Base-by-base conservation (phyloP, 257 asterid species). In the Penstemon davidsonii region DNA sequence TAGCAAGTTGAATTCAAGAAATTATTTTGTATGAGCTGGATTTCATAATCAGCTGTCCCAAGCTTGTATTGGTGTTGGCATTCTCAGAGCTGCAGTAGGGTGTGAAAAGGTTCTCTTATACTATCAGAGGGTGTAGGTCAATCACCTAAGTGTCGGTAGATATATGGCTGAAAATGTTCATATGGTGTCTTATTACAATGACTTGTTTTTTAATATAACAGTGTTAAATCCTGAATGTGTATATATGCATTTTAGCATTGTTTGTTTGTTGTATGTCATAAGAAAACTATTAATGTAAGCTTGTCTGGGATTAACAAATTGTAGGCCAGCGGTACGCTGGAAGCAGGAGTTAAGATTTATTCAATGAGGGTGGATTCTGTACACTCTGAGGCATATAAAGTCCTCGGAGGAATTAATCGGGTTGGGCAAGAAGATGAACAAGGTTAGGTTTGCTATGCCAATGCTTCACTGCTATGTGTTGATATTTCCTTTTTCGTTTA, bases 261-360 rank as follows among this genome's bases (percentile, higher is more conserved):
- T 58, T 51, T 45, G 42, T 10, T 8, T 57, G 52, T 54, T 62
- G 19, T 41, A 11, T 55, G 36, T 47, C 33, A 6, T 5, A 38
- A 41, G 56, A 9, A 3, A 13, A 25, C 33, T 25, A 1, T n/a
- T 69, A 38, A 19, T 65, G 42, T 40, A 36, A 38, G 56, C 37
- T 64, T 68, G 18, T 70, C 9, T 47, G 64, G 33, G 56, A 37
- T 64, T 51, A 73, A n/a, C 41, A 33, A 61, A 60, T 70, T 75
- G 75, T 72, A 93, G 99, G 99, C 99, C 19, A 94, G 99, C 74
- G 91, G 97, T 80, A 91, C 97, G 36, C 97, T 94, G 67, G 97
- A 94, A 80, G 99, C 97, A 76, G 99, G 99, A 74, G 97, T 88
- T 71, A 94, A 94, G 85, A 94, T 94, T 70, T 94, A 94, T 72